Evolutionary conservation across 495 filamentous ascomycete species (phyloP).

Genomic region (Aspergillus campestris): DNA sequence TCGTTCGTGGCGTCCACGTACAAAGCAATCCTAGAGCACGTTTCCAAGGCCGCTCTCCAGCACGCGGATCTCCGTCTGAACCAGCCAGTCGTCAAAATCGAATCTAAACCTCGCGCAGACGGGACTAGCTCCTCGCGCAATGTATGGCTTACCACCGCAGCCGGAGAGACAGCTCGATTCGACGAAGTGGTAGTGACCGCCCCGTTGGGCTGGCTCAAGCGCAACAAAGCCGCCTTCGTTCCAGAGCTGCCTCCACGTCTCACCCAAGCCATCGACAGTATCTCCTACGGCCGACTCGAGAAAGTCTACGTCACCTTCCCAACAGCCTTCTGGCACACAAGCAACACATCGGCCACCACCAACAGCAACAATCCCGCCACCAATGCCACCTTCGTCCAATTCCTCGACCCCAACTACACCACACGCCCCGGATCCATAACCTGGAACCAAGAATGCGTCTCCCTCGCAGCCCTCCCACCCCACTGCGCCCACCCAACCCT

Average conservation of each 20-base stretch:
- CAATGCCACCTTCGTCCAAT: conserved; percentile 24
- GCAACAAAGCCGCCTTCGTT: conserved; percentile 58
- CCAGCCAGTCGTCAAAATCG: conserved; percentile 46
- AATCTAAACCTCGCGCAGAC: conserved; percentile 16
- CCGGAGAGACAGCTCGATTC: conserved; percentile 48
- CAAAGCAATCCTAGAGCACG: conserved; percentile 57
- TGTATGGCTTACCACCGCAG: conserved; percentile 47
- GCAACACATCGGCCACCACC: conserved; percentile 1
- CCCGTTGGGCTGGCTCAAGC: conserved; percentile 85
- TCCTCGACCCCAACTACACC: conserved; percentile 50
- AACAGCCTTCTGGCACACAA: conserved; percentile 52
- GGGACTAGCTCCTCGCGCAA: conserved; percentile 9
- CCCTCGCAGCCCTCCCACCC: conserved; percentile 58
- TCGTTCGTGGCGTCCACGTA: conserved; percentile 85
- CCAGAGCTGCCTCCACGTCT: conserved; percentile 62
- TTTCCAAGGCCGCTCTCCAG: conserved; percentile 55
- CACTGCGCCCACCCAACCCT: conserved; percentile 70
- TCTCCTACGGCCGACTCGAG: conserved; percentile 84
- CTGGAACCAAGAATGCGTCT: conserved; percentile 77
- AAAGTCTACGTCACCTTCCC: conserved; percentile 90
- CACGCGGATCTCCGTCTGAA: conserved; percentile 54
- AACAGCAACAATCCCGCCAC: conserved; percentile 3
- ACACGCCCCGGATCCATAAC: conserved; percentile 59
- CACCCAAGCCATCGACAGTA: conserved; percentile 59
- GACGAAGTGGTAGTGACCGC: conserved; percentile 81